Conservation (phyloP, 495 filamentous ascomycete species). For the Penicillium antarcticum region DNA sequence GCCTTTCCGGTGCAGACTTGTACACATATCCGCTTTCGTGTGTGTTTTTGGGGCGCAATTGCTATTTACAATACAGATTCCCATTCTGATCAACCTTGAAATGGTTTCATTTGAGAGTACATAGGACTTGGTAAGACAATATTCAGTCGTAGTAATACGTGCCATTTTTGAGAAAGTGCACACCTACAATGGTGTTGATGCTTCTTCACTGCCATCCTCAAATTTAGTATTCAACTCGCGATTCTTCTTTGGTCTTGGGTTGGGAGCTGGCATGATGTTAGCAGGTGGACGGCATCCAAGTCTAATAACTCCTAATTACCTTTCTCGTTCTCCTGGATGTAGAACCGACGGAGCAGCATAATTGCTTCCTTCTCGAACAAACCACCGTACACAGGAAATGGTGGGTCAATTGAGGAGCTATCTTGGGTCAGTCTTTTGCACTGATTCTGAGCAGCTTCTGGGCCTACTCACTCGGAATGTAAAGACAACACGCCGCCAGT, state of each 20-base stretch:
- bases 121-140: too few relatives aligned
- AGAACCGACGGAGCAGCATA: constrained; percentile 85
- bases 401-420: constrained; percentile 60
- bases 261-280: constrained; percentile 47
- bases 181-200: background rate
- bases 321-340: constrained; percentile 93
- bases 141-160: background rate
- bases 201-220: constrained; percentile 12
- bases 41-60: constrained; percentile 25
- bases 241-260: constrained; percentile 55
- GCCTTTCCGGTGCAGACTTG: constrained; percentile 18
- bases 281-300: background rate
- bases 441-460: background rate
- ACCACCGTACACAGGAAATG: constrained; percentile 76
- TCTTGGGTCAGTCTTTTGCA: constrained; percentile 10
- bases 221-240: constrained; percentile 48
- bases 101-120: background rate
- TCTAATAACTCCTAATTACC: constrained; percentile 55
- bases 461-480: constrained; percentile 62
- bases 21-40: constrained; percentile 29
- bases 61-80: constrained; percentile 24
- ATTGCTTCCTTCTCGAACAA: constrained; percentile 86
- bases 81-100: constrained; percentile 4
- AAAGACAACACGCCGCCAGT: constrained; percentile 87
- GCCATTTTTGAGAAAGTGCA: background rate